These are phyloP conservation scores for Pichia kluyveri DNA, from an alignment of 805 yeast genomes.

Conservation along the genomic window DNA sequence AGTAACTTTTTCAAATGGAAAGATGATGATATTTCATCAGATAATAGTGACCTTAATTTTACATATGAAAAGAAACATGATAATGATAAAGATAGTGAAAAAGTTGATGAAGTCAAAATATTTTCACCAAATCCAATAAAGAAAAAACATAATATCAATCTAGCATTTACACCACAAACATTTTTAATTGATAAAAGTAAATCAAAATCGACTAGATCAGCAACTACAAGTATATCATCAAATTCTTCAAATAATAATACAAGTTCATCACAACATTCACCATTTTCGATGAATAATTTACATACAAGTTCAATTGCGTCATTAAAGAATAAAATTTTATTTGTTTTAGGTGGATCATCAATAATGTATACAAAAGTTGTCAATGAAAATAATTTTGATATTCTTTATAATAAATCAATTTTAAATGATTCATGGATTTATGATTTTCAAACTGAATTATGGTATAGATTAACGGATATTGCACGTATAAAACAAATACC, in stretches of 20 bases:
- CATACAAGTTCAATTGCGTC: conserved; percentile 5
- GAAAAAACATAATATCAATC: not conserved
- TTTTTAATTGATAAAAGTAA: not conserved
- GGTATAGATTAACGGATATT: conserved; percentile 25
- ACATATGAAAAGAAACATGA: not conserved
- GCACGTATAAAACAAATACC: conserved; percentile 1
- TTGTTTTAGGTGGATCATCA: conserved; percentile 27
- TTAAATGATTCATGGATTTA: conserved; percentile 45
- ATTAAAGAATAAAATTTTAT: conserved; percentile 15
- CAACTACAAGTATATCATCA: not conserved
- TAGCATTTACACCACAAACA: not conserved
- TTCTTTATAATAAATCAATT: conserved; percentile 20
- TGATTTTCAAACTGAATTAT: conserved; percentile 33
- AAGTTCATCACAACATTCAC: not conserved
- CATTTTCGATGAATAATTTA: not conserved
- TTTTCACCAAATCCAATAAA: not conserved
- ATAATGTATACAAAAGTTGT: conserved; percentile 17
- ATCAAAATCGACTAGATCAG: not conserved
- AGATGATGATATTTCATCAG: not conserved
- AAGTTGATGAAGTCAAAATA: not conserved
- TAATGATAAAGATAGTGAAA: not conserved
- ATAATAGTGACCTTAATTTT: not conserved
- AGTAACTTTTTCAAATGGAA: conserved; percentile 4
- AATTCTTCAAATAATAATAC: not conserved
- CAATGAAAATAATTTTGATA: conserved; percentile 11